A percentile compares a stretch with the other conserved stretches of the same genome.
Conservation (phyloP, 2,329 filamentous ascomycete genomes). For the Ophiostoma triangulosporum region DNA sequence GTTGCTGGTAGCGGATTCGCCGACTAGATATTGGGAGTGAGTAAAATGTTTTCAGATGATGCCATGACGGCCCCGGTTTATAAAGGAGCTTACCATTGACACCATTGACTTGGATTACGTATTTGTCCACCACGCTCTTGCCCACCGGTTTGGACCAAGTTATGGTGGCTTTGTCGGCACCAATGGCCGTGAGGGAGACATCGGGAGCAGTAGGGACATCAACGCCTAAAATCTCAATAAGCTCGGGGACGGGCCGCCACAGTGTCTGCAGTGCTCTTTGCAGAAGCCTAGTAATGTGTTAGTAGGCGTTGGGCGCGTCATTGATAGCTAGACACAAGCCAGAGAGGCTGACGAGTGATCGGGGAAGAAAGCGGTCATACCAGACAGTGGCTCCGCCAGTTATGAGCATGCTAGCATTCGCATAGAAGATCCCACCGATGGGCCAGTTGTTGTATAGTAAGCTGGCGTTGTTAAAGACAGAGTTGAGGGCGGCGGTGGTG, state of each 20-base stretch:
- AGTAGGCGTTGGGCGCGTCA: neutral
- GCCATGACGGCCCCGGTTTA: neutral
- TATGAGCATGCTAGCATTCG: conserved; percentile 41
- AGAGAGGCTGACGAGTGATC: neutral
- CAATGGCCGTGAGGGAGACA: conserved; percentile 82
- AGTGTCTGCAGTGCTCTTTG: conserved; percentile 80
- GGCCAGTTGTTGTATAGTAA: conserved; percentile 27
- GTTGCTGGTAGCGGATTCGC: conserved; percentile 61
- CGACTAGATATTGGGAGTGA: conserved; percentile 41
- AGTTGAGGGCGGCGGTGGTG: conserved; percentile 23
- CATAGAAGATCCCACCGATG: conserved; percentile 32
- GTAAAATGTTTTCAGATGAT: neutral
- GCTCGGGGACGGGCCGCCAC: conserved; percentile 77
- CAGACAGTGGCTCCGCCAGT: conserved; percentile 39
- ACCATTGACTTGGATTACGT: conserved; percentile 87
- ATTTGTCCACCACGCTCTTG: conserved; percentile 62
- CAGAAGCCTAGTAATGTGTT: conserved; percentile 48
- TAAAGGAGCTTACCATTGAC: conserved; percentile 56
- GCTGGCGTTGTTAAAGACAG: conserved; percentile 21
- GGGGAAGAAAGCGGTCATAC: conserved; percentile 23
- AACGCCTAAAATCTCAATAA: conserved; percentile 82
- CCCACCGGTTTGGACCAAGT: conserved; percentile 71
- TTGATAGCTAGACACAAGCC: neutral
- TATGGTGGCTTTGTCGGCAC: conserved; percentile 71
- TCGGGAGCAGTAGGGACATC: conserved; percentile 85